A percentile compares a stretch with the other conserved stretches of the same genome.
These are phyloP conservation scores for Epichloe amarillans DNA, from an alignment of 2,329 filamentous ascomycete genomes.

Conservation along the genomic window DNA sequence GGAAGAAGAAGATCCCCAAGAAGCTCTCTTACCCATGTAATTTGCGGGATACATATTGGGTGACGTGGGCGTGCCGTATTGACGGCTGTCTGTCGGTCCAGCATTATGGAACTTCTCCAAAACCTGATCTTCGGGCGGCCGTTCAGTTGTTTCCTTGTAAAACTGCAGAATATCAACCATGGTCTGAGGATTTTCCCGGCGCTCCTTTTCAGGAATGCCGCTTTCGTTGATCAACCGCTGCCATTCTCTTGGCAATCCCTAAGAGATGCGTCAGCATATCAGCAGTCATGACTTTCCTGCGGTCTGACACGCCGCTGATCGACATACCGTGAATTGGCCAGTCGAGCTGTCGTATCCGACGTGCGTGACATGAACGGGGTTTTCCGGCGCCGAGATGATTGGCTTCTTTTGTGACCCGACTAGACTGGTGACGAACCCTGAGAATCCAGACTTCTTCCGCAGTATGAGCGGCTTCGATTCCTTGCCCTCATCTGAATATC, in stretches of 20 bases:
- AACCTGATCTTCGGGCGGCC: constrained; percentile 68
- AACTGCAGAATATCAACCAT: constrained; percentile 93
- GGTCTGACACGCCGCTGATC: background rate
- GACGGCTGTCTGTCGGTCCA: constrained; percentile 41
- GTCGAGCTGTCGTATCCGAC: constrained; percentile 95
- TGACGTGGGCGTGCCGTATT: constrained; percentile 30
- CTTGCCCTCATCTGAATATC: constrained; percentile 66
- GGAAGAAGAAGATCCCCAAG: constrained; percentile 26
- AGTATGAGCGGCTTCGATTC: constrained; percentile 47
- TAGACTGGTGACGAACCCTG: constrained; percentile 71
- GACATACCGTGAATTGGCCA: constrained; percentile 78
- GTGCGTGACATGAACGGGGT: constrained; percentile 94
- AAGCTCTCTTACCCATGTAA: constrained; percentile 51
- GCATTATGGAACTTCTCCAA: constrained; percentile 96
- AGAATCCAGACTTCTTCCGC: constrained; percentile 80
- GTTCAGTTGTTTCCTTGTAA: constrained; percentile 86
- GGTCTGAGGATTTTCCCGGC: constrained; percentile 88
- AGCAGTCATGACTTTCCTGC: background rate
- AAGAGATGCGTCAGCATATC: constrained; percentile 10
- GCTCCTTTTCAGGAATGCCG: constrained; percentile 90
- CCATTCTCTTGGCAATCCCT: constrained; percentile 97
- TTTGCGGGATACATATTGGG: constrained; percentile 40
- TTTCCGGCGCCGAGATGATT: constrained; percentile 93
- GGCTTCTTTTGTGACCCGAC: constrained; percentile 80
- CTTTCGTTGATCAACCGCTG: constrained; percentile 89